Conservation (phyloP, 83 land plant genomes). For the Isoetes engelmannii region DNA sequence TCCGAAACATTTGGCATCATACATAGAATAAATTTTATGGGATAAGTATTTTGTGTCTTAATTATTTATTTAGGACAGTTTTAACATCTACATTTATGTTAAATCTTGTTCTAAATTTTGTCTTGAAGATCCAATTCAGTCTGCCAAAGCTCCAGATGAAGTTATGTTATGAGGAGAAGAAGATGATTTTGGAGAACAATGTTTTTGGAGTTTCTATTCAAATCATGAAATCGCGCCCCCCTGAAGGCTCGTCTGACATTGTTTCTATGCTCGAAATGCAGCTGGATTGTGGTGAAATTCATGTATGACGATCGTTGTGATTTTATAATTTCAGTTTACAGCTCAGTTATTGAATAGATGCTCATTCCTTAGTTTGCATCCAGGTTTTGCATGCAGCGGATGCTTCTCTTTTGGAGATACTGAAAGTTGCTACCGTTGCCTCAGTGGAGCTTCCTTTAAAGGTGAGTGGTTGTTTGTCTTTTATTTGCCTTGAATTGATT, state of each 20-base stretch:
- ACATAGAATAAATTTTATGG: no score
- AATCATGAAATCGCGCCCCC: slow-evolving; percentile 38
- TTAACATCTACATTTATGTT: not conserved
- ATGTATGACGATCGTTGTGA: slow-evolving; percentile 39
- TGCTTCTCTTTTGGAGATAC: slow-evolving; percentile 64
- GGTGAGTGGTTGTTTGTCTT: slow-evolving; percentile 34
- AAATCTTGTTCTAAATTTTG: slow-evolving; percentile 1
- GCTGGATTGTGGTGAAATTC: slow-evolving; percentile 87
- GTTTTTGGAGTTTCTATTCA: slow-evolving; percentile 63
- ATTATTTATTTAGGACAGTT: not conserved
- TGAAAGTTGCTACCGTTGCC: slow-evolving; percentile 56
- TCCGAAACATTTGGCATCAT: no score
- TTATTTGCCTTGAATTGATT: not conserved
- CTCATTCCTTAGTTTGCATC: not conserved
- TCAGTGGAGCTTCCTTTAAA: slow-evolving; percentile 62
- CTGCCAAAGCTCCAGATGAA: slow-evolving; percentile 70
- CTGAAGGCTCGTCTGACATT: slow-evolving; percentile 54
- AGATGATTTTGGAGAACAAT: slow-evolving; percentile 51
- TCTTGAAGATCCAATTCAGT: slow-evolving; percentile 67
- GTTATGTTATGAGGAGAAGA: slow-evolving; percentile 36
- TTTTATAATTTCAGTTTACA: not conserved
- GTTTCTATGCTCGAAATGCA: slow-evolving; percentile 64
- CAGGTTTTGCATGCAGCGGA: slow-evolving; percentile 69
- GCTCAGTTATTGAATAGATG: not conserved
- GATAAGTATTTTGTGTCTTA: not conserved